Conservation (phyloP, 139 green algal species). For the Volvox reticuliferus region DNA sequence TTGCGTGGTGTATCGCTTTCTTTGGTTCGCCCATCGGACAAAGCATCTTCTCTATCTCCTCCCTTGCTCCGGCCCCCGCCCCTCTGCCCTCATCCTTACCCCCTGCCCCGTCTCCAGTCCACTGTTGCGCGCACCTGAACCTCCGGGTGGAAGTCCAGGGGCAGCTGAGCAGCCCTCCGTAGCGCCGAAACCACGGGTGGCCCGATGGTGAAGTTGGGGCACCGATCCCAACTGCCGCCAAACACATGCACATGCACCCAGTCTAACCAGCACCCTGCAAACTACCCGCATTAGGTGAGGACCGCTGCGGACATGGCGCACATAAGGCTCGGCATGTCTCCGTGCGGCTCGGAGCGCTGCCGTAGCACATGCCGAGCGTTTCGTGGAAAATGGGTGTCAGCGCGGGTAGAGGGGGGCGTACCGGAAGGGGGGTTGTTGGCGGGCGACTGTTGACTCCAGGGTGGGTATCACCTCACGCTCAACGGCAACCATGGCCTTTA, state of each 20-base stretch:
- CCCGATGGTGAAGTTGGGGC: constrained; percentile 81
- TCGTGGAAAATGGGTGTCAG: constrained; percentile 62
- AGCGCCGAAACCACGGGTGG: constrained; percentile 72
- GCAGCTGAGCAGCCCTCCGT: constrained; percentile 51
- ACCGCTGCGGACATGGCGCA: no score
- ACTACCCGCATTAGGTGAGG: no score
- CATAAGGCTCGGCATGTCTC: no score
- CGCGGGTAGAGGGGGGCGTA: constrained; percentile 78
- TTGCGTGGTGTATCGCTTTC: background rate
- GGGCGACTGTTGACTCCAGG: constrained; percentile 49
- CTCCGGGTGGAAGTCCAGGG: constrained; percentile 81
- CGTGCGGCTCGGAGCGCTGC: no score
- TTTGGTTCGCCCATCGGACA: background rate
- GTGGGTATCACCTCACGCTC: constrained; percentile 65
- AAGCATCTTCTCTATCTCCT: no score
- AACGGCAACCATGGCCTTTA: constrained; percentile 76
- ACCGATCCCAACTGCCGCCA: constrained; percentile 27
- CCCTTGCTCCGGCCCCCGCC: no score
- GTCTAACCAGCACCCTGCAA: background rate
- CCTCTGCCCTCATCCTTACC: background rate
- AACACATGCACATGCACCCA: constrained; percentile 52
- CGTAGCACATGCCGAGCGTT: background rate
- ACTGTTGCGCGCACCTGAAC: constrained; percentile 41
- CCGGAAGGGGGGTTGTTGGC: constrained; percentile 54
- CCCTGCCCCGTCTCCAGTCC: no score